These are phyloP conservation scores for Brassica incana DNA, from an alignment of 345 rosid genomes.

Conservation along the genomic window DNA sequence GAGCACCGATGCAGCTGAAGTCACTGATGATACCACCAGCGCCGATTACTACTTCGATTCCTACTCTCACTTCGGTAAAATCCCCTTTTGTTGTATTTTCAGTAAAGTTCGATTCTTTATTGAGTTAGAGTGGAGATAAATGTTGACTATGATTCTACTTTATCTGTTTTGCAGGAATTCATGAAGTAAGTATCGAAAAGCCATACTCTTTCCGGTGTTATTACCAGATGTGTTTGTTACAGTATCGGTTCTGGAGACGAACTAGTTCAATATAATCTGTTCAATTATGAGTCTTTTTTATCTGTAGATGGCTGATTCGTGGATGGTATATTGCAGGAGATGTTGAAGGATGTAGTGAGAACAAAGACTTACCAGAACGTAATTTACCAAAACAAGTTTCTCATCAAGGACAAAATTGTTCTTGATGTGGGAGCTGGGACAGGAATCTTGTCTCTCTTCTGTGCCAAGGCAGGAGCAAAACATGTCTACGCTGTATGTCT, in stretches of 20 bases:
- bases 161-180: slow-evolving; percentile 73
- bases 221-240: neutral
- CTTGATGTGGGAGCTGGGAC: slow-evolving; percentile 99
- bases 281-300: neutral
- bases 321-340: slow-evolving; percentile 65
- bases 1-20: slow-evolving; percentile 36
- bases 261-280: neutral
- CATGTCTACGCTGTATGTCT: slow-evolving; percentile 85
- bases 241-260: neutral
- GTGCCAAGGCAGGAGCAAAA: slow-evolving; percentile 95
- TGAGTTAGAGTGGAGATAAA: neutral
- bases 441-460: slow-evolving; percentile 90
- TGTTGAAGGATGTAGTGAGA: slow-evolving; percentile 94
- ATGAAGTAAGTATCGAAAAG: slow-evolving; percentile 76
- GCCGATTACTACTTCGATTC: slow-evolving; percentile 99
- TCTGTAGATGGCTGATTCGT: neutral
- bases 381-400: slow-evolving; percentile 87
- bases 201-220: neutral
- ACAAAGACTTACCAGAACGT: slow-evolving; percentile 96
- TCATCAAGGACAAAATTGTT: slow-evolving; percentile 84
- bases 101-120: neutral
- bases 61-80: slow-evolving; percentile 92
- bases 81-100: slow-evolving; percentile 1
- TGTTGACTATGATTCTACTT: slow-evolving; percentile 10
- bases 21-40: slow-evolving; percentile 73